phyloP scores from a whole-genome alignment of 352 stramenopile species.

The Chrysophaeum taylorii region DNA sequence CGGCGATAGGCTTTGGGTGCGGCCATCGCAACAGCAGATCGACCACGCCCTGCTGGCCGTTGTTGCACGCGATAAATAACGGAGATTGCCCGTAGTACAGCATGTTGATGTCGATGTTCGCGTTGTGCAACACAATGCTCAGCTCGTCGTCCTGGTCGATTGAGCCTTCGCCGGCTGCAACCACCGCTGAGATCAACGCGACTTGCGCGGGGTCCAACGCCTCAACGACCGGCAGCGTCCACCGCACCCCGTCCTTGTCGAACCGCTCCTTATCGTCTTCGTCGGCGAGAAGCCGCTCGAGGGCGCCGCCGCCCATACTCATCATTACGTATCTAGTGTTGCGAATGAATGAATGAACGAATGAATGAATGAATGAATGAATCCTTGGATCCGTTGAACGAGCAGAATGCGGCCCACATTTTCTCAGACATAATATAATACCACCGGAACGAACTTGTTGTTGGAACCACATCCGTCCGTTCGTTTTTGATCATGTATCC shows the following conservation, averaged over 20 bases:
- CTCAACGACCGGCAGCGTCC: neutral
- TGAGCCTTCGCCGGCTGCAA: neutral
- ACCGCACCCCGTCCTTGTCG: neutral
- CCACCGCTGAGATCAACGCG: neutral
- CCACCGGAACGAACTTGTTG: too few species aligned
- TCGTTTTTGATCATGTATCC: too few species aligned
- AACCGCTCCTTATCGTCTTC: too few species aligned
- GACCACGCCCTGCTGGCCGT: constrained; percentile 7
- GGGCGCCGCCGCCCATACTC: too few species aligned
- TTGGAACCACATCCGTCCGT: too few species aligned
- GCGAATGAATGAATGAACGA: too few species aligned
- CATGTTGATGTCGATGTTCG: neutral
- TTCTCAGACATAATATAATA: too few species aligned
- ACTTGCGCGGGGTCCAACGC: neutral
- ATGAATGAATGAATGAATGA: too few species aligned
- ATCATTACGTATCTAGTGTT: too few species aligned
- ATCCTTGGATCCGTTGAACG: too few species aligned
- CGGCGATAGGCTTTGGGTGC: neutral
- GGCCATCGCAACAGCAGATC: constrained; percentile 8
- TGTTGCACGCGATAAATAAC: neutral
- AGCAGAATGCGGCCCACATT: too few species aligned
- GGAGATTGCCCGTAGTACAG: constrained; percentile 1
- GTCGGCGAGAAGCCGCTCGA: too few species aligned
- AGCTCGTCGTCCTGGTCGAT: neutral
- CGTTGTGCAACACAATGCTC: neutral